Evolutionary conservation across 179 eudicot genomes (phyloP).

Genomic region (Camellia oleifera): DNA sequence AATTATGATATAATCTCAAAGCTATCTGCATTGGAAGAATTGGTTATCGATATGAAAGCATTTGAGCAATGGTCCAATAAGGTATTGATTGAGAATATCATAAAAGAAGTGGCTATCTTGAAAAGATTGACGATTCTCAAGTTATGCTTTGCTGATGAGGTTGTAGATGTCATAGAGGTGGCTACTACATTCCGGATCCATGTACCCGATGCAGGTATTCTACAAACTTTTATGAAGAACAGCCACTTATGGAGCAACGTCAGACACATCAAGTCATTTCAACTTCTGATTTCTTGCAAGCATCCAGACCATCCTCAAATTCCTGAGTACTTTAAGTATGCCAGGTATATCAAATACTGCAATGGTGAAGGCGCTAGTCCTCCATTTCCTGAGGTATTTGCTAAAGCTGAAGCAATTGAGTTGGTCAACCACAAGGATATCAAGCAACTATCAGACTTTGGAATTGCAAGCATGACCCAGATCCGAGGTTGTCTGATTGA

Average conservation of each 20-base stretch:
- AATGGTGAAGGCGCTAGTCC: background rate
- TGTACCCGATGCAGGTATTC: background rate
- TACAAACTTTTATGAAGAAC: background rate
- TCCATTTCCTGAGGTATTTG: background rate
- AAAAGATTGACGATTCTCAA: background rate
- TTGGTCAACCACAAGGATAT: background rate
- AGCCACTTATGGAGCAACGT: background rate
- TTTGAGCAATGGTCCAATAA: background rate
- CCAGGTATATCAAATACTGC: background rate
- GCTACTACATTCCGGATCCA: background rate
- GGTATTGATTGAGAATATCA: background rate
- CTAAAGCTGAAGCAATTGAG: background rate
- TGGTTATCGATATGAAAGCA: constrained; percentile 7
- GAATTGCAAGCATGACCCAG: background rate
- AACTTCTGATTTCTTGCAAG: background rate
- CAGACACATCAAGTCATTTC: background rate
- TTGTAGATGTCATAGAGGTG: background rate
- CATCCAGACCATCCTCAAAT: background rate
- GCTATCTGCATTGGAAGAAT: constrained; percentile 8
- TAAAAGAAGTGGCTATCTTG: background rate
- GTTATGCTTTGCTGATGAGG: background rate
- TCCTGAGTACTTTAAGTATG: background rate
- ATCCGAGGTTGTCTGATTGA: background rate
- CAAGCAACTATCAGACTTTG: background rate
- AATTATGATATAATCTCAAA: constrained; percentile 6